Conservation (phyloP, 306 rosid species). For the Quercus rubra region DNA sequence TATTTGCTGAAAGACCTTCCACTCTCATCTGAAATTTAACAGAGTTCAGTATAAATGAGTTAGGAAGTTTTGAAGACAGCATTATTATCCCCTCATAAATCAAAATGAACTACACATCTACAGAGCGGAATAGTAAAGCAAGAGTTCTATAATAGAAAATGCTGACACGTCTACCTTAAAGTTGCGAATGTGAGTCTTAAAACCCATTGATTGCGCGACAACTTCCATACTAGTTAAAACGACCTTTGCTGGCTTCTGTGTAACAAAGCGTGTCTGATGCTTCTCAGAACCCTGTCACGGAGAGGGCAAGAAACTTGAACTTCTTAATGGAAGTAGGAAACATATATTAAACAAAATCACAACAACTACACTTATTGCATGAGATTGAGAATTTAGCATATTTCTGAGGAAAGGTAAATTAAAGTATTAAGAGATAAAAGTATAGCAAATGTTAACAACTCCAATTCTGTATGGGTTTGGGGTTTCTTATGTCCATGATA, state of each 20-base stretch:
- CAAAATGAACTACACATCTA: background rate
- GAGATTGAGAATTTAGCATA: background rate
- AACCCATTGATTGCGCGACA: constrained; percentile 91
- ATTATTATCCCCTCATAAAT: background rate
- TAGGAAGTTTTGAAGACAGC: constrained; percentile 1
- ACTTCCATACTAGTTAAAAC: constrained; percentile 88
- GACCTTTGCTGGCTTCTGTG: constrained; percentile 89
- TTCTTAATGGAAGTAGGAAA: constrained; percentile 6
- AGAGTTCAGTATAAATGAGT: constrained; percentile 5
- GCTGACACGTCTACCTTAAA: constrained; percentile 50
- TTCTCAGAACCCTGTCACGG: constrained; percentile 54
- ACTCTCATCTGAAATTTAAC: constrained; percentile 78
- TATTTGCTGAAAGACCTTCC: constrained; percentile 66
- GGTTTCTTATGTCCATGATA: background rate
- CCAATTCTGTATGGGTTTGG: background rate
- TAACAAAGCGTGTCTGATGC: constrained; percentile 75
- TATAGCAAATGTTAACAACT: background rate
- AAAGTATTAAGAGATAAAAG: background rate
- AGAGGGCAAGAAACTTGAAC: background rate
- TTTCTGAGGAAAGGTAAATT: background rate
- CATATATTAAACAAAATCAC: background rate
- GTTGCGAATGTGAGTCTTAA: constrained; percentile 86
- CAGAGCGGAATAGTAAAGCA: background rate
- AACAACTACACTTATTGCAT: background rate
- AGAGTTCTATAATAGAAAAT: constrained; percentile 3